Percentiles rank a stretch among this genome's conserved stretches.
phyloP scores from a whole-genome alignment of 2,329 filamentous ascomycete genomes.

The Colletotrichum tofieldiae region DNA sequence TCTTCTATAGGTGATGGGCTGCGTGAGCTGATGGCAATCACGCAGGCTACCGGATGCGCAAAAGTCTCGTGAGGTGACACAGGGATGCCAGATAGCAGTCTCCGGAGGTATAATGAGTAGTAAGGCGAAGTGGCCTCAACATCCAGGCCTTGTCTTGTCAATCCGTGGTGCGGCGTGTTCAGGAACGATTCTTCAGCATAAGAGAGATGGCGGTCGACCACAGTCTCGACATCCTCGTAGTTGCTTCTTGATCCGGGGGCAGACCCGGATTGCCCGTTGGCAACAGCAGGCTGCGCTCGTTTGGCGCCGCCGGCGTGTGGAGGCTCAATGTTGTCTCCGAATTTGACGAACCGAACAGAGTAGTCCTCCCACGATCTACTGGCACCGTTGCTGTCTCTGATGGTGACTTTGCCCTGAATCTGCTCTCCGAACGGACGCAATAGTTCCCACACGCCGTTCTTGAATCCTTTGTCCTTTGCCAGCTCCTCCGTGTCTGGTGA shows the following conservation, averaged over 20 bases:
- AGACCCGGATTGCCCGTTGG: constrained; percentile 49
- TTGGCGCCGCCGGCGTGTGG: constrained; percentile 59
- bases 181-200: constrained; percentile 78
- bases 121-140: constrained; percentile 78
- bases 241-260: constrained; percentile 45
- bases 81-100: constrained; percentile 84
- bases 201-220: constrained; percentile 84
- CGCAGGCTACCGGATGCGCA: constrained; percentile 91
- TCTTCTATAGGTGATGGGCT: constrained; percentile 89
- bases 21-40: constrained; percentile 94
- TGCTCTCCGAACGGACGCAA: constrained; percentile 92
- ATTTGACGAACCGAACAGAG: constrained; percentile 85
- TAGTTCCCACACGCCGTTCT: constrained; percentile 85
- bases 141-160: constrained; percentile 60
- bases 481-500: constrained; percentile 89
- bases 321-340: constrained; percentile 72
- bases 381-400: constrained; percentile 90
- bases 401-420: constrained; percentile 88
- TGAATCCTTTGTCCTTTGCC: constrained; percentile 86
- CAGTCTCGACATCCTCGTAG: constrained; percentile 80
- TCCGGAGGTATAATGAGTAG: constrained; percentile 87
- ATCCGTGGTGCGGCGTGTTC: constrained; percentile 54
- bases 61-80: constrained; percentile 92
- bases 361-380: constrained; percentile 92
- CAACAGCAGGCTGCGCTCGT: constrained; percentile 44